Evolutionary conservation across 2,329 filamentous ascomycete genomes (phyloP).

Genomic region (Pezicula neosporulosa): DNA sequence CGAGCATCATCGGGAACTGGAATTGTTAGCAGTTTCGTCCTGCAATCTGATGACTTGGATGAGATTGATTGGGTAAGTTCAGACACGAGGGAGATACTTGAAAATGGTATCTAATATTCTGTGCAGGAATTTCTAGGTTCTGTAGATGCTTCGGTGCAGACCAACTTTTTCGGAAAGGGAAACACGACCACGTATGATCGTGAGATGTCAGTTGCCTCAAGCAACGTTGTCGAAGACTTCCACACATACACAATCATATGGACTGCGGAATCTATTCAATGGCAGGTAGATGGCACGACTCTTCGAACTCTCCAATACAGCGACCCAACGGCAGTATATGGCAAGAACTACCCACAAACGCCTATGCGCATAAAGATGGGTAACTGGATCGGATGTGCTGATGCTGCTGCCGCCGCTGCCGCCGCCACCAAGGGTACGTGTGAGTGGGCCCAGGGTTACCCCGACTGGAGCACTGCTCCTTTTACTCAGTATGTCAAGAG

Average conservation of each 20-base stretch:
- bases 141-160: conserved; percentile 34
- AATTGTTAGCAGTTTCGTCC: conserved; percentile 45
- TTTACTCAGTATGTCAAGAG: conserved; percentile 49
- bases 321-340: conserved; percentile 43
- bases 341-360: conserved; percentile 62
- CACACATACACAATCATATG: conserved; percentile 69
- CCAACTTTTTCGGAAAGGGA: conserved; percentile 53
- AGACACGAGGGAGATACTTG: neutral
- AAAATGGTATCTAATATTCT: neutral
- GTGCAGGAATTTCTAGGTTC: conserved; percentile 32
- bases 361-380: conserved; percentile 65
- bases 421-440: conserved; percentile 53
- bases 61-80: conserved; percentile 46
- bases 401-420: conserved; percentile 33
- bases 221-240: conserved; percentile 32
- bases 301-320: conserved; percentile 44
- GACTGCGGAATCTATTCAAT: conserved; percentile 55
- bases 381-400: conserved; percentile 41
- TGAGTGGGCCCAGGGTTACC: conserved; percentile 62
- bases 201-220: conserved; percentile 31
- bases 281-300: conserved; percentile 51
- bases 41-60: conserved; percentile 47
- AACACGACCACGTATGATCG: conserved; percentile 48
- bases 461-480: conserved; percentile 39
- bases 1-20: conserved; percentile 44